phyloP scores from a whole-genome alignment of 345 rosid species.

The Pugionium dolabratum region DNA sequence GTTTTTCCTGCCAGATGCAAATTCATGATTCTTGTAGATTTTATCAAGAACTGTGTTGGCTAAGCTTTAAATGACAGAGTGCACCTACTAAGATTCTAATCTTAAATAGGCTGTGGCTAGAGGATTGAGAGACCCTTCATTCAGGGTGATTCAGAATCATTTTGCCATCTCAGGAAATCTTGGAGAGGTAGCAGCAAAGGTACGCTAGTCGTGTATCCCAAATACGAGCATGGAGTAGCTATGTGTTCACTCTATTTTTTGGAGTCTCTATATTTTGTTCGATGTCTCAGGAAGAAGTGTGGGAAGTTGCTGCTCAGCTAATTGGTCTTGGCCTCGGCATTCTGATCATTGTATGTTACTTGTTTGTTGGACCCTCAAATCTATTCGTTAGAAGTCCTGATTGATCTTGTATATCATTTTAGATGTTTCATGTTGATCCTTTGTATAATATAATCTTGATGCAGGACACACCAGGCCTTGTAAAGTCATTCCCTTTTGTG shows the following conservation, averaged over 20 bases:
- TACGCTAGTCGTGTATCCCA: constrained; percentile 34
- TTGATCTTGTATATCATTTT: background rate
- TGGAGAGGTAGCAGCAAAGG: constrained; percentile 98
- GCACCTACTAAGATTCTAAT: background rate
- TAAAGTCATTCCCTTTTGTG: constrained; percentile 64
- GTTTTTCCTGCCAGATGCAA: background rate
- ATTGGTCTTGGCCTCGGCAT: constrained; percentile 88
- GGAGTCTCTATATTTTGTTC: constrained; percentile 11
- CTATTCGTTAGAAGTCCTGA: constrained; percentile 3
- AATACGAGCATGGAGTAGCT: constrained; percentile 7
- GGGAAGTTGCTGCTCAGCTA: constrained; percentile 98
- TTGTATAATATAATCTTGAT: constrained; percentile 32
- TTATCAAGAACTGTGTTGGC: background rate
- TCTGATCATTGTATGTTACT: constrained; percentile 65
- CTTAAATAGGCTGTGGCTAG: constrained; percentile 82
- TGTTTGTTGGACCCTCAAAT: constrained; percentile 8
- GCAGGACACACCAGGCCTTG: constrained; percentile 90
- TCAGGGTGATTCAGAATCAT: constrained; percentile 89
- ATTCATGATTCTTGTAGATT: constrained; percentile 10
- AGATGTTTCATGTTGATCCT: constrained; percentile 25
- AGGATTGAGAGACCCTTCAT: constrained; percentile 95
- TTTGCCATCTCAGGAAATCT: constrained; percentile 84
- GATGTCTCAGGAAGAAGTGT: constrained; percentile 86
- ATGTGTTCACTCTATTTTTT: constrained; percentile 10
- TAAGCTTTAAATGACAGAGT: constrained; percentile 13